phyloP scores from a whole-genome alignment of 2,329 filamentous ascomycete genomes.

The Xylariaceae sp. region DNA sequence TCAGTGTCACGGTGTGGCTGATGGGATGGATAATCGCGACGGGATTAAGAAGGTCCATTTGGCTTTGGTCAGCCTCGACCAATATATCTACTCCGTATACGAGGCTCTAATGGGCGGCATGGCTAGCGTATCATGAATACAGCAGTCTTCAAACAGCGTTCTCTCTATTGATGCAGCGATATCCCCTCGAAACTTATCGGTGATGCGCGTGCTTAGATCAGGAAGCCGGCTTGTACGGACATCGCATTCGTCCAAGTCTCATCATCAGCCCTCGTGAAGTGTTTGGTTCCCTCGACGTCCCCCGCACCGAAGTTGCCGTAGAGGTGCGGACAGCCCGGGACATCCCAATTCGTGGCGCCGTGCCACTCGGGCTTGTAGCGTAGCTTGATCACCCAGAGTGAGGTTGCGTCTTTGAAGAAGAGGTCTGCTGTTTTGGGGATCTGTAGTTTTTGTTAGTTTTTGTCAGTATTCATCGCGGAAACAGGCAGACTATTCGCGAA shows the following conservation, averaged over 20 bases:
- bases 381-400: conserved; percentile 41
- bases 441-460: conserved; percentile 11
- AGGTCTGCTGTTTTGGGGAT: conserved; percentile 29
- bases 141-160: too few species aligned
- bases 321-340: conserved; percentile 51
- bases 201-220: conserved; percentile 24
- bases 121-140: too few species aligned
- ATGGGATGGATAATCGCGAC: too few species aligned
- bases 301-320: conserved; percentile 54
- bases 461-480: too few species aligned
- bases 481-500: neutral
- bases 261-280: conserved; percentile 43
- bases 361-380: conserved; percentile 41
- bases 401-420: conserved; percentile 25
- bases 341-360: conserved; percentile 50
- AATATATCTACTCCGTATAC: too few species aligned
- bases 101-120: too few species aligned
- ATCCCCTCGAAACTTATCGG: too few species aligned
- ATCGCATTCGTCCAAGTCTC: conserved; percentile 48
- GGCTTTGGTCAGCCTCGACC: too few species aligned
- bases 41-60: too few species aligned
- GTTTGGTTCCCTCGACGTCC: conserved; percentile 45
- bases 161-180: too few species aligned
- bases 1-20: neutral
- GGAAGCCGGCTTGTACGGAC: conserved; percentile 35